A percentile compares a stretch with the other conserved stretches of the same genome.
Evolutionary conservation across 2,329 filamentous ascomycete genomes (phyloP).

Genomic region (Juglanconis oblonga): DNA sequence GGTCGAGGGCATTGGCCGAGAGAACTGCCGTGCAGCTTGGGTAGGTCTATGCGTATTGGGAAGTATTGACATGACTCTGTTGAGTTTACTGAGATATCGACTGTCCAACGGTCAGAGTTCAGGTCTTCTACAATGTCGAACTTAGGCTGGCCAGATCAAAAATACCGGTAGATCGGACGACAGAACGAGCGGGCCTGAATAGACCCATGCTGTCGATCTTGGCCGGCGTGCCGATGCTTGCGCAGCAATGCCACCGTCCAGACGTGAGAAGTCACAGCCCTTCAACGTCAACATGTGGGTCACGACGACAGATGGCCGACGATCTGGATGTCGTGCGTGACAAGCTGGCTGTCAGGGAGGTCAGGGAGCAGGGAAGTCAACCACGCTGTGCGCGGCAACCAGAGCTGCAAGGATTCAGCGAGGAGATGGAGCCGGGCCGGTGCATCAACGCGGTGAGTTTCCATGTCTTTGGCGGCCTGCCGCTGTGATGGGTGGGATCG

Average conservation of each 20-base stretch:
- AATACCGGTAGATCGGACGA: neutral
- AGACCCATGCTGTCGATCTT: neutral
- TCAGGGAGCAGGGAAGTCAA: neutral
- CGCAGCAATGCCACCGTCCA: no score
- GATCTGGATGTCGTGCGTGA: conserved; percentile 7
- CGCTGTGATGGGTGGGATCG: neutral
- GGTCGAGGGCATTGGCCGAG: no score
- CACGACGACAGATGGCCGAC: neutral
- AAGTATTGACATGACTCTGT: neutral
- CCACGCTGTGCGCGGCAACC: neutral
- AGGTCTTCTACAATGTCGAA: neutral
- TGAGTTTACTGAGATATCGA: neutral
- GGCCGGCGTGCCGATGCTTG: neutral
- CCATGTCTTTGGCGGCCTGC: neutral
- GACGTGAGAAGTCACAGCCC: no score
- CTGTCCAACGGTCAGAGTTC: neutral
- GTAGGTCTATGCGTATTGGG: neutral
- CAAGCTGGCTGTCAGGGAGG: neutral
- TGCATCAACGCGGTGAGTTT: neutral
- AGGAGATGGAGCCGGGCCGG: neutral
- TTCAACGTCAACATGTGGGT: neutral
- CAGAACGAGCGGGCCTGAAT: neutral
- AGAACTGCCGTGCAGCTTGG: no score
- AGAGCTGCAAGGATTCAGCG: no score
- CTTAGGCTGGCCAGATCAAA: neutral